Evolutionary conservation across 306 rosid species (phyloP), one percentile per base, ranked within the genome.

Genomic region (Begonia fuchsioides): DNA sequence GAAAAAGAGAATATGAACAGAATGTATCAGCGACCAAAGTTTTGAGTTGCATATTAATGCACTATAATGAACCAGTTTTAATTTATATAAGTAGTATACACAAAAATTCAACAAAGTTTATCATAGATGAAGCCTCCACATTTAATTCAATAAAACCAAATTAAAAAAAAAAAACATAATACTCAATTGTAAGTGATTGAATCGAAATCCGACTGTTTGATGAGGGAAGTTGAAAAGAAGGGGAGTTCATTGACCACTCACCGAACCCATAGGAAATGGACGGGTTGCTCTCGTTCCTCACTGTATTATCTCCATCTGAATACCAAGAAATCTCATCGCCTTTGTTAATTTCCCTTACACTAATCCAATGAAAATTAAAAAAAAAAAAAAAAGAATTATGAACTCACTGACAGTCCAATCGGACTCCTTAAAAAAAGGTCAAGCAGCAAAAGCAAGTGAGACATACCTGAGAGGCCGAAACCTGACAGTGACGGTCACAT

Each of bases 251-350:
- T 41, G 12, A 17, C n/a, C 12, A 68, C 94, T 53, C 49, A 85
- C 95, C 93, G 38, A 81, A 85, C 1, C 93, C 93, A 58, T 78
- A 85, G 12, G 78, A 73, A 63, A 78, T 40, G 48, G 82, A 71
- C 18, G 87, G 54, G 61, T 76, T 86, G 65, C 20, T 57, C 74
- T 81, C 95, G 51, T 67, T 86, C 65, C 80, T 74, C 60, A 86
- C 95, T 11, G 71, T 49, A 32, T 51, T 56, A 50, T 86, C 85
- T 11, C 95, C 95, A 40, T 86, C 95, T 10, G 95, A 93, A 39
- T 78, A 81, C 95, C 95, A 86, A 1, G 95, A 87, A 52, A 86
- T 68, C 64, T 78, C 93, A 47, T 86, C 95, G 18, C 95, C 95
- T 74, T 81, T 81, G 43, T 68, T 74, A 43, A 86, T 41, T 76